Conservation (phyloP, 2,329 filamentous ascomycete species). For the Incumbomyces delicatus region DNA sequence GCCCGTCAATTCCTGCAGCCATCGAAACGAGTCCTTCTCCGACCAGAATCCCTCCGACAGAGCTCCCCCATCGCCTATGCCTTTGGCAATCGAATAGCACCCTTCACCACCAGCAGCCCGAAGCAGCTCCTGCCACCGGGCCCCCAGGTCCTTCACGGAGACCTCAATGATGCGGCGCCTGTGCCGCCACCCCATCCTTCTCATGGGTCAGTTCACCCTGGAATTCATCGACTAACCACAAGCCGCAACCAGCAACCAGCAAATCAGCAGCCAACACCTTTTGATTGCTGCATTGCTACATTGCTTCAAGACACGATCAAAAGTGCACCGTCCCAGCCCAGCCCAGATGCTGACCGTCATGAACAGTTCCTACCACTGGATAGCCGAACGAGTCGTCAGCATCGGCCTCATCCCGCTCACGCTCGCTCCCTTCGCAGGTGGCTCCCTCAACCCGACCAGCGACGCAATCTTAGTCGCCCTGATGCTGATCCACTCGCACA, state of each 20-base stretch:
- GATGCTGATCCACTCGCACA: conserved; percentile 85
- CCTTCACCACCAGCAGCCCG: conserved; percentile 77
- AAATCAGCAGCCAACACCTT: too few species aligned
- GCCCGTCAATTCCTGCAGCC: not conserved
- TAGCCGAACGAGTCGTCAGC: conserved; percentile 75
- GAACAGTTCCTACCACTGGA: conserved; percentile 90
- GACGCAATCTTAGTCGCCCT: conserved; percentile 78
- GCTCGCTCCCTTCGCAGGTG: conserved; percentile 82
- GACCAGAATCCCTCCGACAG: conserved; percentile 2
- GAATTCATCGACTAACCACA: too few species aligned
- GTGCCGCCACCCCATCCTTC: conserved; percentile 62
- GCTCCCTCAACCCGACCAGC: conserved; percentile 77
- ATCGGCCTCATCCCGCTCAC: conserved; percentile 76
- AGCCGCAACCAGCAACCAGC: too few species aligned
- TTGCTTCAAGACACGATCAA: too few species aligned
- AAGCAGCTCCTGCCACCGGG: conserved; percentile 69
- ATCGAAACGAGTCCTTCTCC: not conserved
- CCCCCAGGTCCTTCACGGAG: conserved; percentile 66
- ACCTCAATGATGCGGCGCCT: conserved; percentile 77
- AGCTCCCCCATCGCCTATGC: conserved; percentile 3
- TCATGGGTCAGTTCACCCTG: conserved; percentile 40
- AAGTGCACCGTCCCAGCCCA: too few species aligned
- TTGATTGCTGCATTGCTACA: too few species aligned
- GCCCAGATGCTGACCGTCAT: not conserved
- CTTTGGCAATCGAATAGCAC: conserved; percentile 46